phyloP scores from a whole-genome alignment of 1,284 basidiomycete species.

The Phellinidium pouzarii region DNA sequence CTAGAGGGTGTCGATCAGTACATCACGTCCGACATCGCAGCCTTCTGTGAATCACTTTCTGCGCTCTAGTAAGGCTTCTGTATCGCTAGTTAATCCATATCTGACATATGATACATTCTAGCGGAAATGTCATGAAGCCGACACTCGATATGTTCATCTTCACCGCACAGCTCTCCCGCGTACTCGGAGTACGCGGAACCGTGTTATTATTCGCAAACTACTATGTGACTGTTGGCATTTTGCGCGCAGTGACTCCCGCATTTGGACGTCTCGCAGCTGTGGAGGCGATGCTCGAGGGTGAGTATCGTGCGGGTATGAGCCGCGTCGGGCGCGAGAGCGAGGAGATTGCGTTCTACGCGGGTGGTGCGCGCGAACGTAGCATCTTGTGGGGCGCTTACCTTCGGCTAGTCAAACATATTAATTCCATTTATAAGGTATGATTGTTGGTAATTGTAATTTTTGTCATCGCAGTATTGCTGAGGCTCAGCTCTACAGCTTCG shows the following conservation, averaged over 20 bases:
- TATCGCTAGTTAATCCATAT: not conserved
- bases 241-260: constrained; percentile 85
- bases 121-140: constrained; percentile 83
- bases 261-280: constrained; percentile 90
- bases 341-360: constrained; percentile 96
- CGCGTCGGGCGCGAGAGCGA: constrained; percentile 88
- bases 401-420: constrained; percentile 81
- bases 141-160: constrained; percentile 90
- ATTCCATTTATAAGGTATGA: constrained; percentile 83
- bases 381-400: constrained; percentile 81
- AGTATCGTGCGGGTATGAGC: constrained; percentile 86
- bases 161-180: constrained; percentile 84
- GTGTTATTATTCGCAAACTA: constrained; percentile 80
- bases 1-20: constrained; percentile 85
- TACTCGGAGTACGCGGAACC: constrained; percentile 79
- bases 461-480: not conserved
- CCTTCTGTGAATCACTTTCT: constrained; percentile 85
- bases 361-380: constrained; percentile 76
- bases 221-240: constrained; percentile 76
- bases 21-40: constrained; percentile 88
- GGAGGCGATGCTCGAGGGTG: constrained; percentile 83
- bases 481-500: constrained; percentile 33
- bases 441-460: not conserved
- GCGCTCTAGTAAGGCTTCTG: constrained; percentile 72
- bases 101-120: constrained; percentile 22